These are phyloP conservation scores for Didymella exigua DNA, from an alignment of 2,329 filamentous ascomycete species.

Conservation along the genomic window DNA sequence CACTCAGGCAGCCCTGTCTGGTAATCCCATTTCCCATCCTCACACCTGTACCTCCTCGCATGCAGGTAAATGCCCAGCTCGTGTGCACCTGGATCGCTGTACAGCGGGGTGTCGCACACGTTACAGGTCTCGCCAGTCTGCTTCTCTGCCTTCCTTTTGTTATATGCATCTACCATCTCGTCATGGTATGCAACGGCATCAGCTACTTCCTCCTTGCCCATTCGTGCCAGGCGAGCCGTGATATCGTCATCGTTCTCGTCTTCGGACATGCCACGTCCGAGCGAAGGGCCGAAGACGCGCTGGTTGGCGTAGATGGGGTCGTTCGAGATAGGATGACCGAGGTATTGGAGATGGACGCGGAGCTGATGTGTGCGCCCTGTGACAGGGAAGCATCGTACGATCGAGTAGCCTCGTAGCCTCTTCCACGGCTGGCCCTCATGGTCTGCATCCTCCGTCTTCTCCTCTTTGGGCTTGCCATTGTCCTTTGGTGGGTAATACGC, in stretches of 20 bases:
- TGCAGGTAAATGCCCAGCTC: constrained; percentile 95
- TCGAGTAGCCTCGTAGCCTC: constrained; percentile 77
- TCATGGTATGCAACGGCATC: constrained; percentile 93
- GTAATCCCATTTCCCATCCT: constrained; percentile 83
- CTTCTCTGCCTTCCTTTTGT: constrained; percentile 89
- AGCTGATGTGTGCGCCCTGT: constrained; percentile 96
- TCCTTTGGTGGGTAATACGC: constrained; percentile 80
- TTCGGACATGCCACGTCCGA: constrained; percentile 71
- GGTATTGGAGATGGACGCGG: constrained; percentile 89
- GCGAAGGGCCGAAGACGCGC: constrained; percentile 81
- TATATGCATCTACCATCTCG: constrained; percentile 88
- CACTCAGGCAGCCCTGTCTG: constrained; percentile 82
- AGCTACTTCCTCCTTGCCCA: constrained; percentile 93
- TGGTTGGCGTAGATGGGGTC: constrained; percentile 98
- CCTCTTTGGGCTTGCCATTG: constrained; percentile 16
- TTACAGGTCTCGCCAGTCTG: constrained; percentile 85
- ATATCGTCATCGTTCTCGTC: constrained; percentile 85
- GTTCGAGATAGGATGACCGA: constrained; percentile 94
- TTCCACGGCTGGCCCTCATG: constrained; percentile 55
- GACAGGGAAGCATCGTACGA: constrained; percentile 90
- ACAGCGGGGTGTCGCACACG: constrained; percentile 83
- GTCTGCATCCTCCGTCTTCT: constrained; percentile 24
- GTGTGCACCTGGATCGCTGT: constrained; percentile 88
- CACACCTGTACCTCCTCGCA: constrained; percentile 86
- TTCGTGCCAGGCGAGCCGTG: constrained; percentile 79